Evolutionary conservation across 306 rosid genomes (phyloP).

Genomic region (Glycyrrhiza uralensis): DNA sequence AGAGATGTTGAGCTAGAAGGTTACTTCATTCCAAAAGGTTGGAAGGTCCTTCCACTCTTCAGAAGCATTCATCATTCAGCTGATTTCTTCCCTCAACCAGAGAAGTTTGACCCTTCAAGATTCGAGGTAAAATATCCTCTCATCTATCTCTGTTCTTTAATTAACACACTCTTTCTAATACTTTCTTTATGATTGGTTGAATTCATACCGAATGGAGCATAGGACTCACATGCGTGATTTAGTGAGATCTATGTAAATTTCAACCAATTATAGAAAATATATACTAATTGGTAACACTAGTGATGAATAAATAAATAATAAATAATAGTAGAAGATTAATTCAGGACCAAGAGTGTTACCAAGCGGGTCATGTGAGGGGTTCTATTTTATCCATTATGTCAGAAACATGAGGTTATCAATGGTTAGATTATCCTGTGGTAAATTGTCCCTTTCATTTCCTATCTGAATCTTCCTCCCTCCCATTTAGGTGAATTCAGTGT

Average conservation of each 20-base stretch:
- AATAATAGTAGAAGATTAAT: background rate
- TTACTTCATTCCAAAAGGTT: conserved; percentile 84
- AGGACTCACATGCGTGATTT: too few species aligned
- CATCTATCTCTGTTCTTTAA: too few species aligned
- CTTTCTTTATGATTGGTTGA: too few species aligned
- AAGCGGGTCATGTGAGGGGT: background rate
- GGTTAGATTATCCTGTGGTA: conserved; percentile 27
- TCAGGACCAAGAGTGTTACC: background rate
- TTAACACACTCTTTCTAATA: too few species aligned
- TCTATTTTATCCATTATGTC: conserved; percentile 32
- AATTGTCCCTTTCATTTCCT: conserved; percentile 50
- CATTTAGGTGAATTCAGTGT: conserved; percentile 1
- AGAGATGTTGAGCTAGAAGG: conserved; percentile 77
- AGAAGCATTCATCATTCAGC: conserved; percentile 82
- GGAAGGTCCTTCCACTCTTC: conserved; percentile 97
- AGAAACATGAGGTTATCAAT: conserved; percentile 50
- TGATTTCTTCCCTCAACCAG: conserved; percentile 76
- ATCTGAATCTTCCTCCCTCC: conserved; percentile 33
- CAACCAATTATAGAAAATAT: too few species aligned
- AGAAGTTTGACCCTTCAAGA: conserved; percentile 88
- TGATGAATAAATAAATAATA: background rate
- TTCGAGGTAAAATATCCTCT: conserved; percentile 55
- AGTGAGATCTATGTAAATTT: too few species aligned
- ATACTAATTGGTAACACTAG: too few species aligned
- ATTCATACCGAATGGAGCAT: too few species aligned